Conservation (phyloP, 306 rosid genomes). For the Citrullus mucosospermus region DNA sequence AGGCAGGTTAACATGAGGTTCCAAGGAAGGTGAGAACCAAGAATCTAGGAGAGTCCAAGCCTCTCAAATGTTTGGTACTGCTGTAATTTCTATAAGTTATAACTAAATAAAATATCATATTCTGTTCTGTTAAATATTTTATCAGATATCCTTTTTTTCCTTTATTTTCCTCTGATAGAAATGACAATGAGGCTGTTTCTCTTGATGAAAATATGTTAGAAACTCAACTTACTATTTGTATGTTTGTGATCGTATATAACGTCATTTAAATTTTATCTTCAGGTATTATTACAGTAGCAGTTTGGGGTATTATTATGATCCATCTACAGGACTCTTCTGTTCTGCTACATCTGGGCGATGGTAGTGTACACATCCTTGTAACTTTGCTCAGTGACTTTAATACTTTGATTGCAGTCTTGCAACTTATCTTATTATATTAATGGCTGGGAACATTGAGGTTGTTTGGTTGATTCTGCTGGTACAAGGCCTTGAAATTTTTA, state of each 20-base stretch:
- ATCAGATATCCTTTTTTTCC: background rate
- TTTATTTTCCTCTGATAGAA: background rate
- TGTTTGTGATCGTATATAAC: background rate
- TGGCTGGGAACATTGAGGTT: constrained; percentile 1
- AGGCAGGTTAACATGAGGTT: background rate
- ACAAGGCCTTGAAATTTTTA: background rate
- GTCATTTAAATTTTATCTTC: constrained; percentile 12
- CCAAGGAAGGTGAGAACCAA: background rate
- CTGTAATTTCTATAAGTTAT: background rate
- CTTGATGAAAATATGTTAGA: background rate
- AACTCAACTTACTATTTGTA: background rate
- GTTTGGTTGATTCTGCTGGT: background rate
- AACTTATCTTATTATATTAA: background rate
- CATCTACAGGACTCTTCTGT: constrained; percentile 29
- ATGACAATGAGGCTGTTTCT: background rate
- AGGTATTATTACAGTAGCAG: constrained; percentile 66
- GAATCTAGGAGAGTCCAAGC: background rate
- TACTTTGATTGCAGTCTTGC: background rate
- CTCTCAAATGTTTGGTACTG: background rate
- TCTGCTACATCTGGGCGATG: constrained; percentile 60
- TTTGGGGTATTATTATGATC: constrained; percentile 25
- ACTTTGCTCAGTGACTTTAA: background rate
- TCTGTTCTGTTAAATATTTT: background rate
- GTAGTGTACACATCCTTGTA: constrained; percentile 19
- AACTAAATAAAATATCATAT: background rate